These are phyloP conservation scores for Myotisia sp. DNA, from an alignment of 2,329 filamentous ascomycete genomes.

Conservation along the genomic window DNA sequence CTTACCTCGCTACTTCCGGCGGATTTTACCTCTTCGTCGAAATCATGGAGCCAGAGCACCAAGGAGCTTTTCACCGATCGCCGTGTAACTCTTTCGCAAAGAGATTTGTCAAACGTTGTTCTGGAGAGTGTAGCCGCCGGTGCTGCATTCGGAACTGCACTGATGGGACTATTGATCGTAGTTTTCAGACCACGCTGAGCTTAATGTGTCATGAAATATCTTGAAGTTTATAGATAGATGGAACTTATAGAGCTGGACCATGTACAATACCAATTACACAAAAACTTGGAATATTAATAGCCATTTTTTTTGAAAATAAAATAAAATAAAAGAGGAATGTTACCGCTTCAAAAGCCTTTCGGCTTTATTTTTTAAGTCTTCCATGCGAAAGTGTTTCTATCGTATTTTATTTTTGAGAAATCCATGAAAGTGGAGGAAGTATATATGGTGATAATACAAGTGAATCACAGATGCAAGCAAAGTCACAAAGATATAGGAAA, in stretches of 20 bases:
- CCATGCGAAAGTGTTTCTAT: slow-evolving; percentile 3
- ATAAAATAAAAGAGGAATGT: too few relatives aligned
- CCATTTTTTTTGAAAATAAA: too few relatives aligned
- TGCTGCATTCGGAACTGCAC: slow-evolving; percentile 47
- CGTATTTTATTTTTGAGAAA: slow-evolving; percentile 2
- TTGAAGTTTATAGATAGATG: too few relatives aligned
- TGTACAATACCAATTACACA: too few relatives aligned
- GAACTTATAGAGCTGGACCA: too few relatives aligned
- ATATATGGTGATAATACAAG: slow-evolving; percentile 5
- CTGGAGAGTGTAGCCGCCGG: slow-evolving; percentile 54
- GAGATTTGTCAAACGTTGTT: slow-evolving; percentile 55
- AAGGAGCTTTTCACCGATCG: slow-evolving; percentile 53
- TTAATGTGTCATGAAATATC: not conserved
- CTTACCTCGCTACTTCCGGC: slow-evolving; percentile 16
- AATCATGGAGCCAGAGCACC: slow-evolving; percentile 37
- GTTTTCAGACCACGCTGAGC: slow-evolving; percentile 33
- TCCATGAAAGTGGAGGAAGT: slow-evolving; percentile 3
- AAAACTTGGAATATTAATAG: too few relatives aligned
- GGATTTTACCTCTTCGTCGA: slow-evolving; percentile 19
- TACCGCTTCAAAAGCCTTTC: too few relatives aligned
- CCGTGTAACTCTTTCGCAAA: slow-evolving; percentile 48
- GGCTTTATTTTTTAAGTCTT: slow-evolving; percentile 1
- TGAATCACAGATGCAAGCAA: slow-evolving; percentile 3
- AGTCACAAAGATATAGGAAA: slow-evolving; percentile 3
- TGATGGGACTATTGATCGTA: slow-evolving; percentile 36